Evolutionary conservation across 768 basidiomycete genomes (phyloP).

Genomic region (Pulveroboletus frians): DNA sequence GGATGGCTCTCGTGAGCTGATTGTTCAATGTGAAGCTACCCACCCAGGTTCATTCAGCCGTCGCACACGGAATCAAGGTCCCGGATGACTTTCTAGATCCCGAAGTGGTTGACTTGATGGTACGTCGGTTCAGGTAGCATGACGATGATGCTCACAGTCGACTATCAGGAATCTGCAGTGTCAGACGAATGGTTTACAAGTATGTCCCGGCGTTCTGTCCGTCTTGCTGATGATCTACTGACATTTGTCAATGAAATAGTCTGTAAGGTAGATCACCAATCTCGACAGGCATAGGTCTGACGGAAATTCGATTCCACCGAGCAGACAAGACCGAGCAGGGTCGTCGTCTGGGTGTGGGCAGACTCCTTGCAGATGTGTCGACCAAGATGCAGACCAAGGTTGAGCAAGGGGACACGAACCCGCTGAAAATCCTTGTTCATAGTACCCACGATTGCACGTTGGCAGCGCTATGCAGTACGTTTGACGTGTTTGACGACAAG

Average conservation of each 20-base stretch:
- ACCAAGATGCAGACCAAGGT: constrained; percentile 58
- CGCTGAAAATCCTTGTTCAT: constrained; percentile 62
- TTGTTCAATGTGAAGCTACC: not conserved
- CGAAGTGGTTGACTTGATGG: constrained; percentile 52
- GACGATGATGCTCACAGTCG: not conserved
- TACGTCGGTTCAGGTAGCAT: constrained; percentile 24
- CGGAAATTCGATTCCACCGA: constrained; percentile 9
- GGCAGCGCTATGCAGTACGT: constrained; percentile 55
- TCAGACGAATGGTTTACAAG: constrained; percentile 78
- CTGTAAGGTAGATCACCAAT: constrained; percentile 15
- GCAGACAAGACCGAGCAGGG: constrained; percentile 72
- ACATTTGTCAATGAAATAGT: constrained; percentile 13
- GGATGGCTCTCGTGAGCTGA: not conserved
- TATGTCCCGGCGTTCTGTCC: constrained; percentile 13
- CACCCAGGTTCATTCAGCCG: constrained; percentile 56
- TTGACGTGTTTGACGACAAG: constrained; percentile 72
- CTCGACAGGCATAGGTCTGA: not conserved
- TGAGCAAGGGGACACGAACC: constrained; percentile 39
- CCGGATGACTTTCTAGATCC: constrained; percentile 71
- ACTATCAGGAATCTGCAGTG: constrained; percentile 59
- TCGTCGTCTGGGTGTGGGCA: constrained; percentile 72
- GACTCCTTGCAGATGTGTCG: constrained; percentile 60
- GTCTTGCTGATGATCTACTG: not conserved
- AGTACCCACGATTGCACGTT: constrained; percentile 70
- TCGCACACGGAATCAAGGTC: constrained; percentile 65